Evolutionary conservation across 2,329 filamentous ascomycete genomes (phyloP).

Genomic region (Colletotrichum sp.): DNA sequence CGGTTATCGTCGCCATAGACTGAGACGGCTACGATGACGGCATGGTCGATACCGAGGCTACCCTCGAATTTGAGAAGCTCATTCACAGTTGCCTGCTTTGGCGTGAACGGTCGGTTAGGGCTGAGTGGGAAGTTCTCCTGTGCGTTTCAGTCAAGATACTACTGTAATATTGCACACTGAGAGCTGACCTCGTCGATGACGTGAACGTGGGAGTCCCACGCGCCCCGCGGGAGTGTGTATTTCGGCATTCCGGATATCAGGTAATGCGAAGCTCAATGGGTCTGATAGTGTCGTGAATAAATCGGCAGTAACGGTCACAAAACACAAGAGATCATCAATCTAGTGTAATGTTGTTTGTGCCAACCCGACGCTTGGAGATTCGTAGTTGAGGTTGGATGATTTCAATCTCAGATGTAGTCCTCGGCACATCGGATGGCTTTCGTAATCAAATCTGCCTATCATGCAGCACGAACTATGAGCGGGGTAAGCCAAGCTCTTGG

Average conservation of each 20-base stretch:
- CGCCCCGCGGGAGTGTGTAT: not conserved
- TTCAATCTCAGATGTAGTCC: not conserved
- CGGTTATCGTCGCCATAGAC: not conserved
- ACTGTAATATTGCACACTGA: not conserved
- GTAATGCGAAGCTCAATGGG: not conserved
- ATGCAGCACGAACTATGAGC: not conserved
- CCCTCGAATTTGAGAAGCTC: not conserved
- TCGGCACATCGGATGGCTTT: not conserved
- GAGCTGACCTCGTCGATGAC: not conserved
- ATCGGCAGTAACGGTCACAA: not conserved
- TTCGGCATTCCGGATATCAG: not conserved
- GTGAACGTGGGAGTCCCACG: not conserved
- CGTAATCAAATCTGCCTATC: not conserved
- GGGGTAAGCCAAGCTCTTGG: not conserved
- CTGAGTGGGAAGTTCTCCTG: not conserved
- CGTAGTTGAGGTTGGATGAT: not conserved
- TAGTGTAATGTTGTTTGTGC: not conserved
- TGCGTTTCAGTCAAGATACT: not conserved
- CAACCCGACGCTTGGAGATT: fast-evolving
- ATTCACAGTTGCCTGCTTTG: not conserved
- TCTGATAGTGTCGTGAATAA: not conserved
- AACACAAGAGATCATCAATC: not conserved
- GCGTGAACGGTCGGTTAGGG: not conserved
- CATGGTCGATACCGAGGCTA: not conserved
- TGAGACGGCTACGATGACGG: not conserved